These are phyloP conservation scores for Phytophthora sansomeana DNA, from an alignment of 352 stramenopile genomes.

Conservation along the genomic window DNA sequence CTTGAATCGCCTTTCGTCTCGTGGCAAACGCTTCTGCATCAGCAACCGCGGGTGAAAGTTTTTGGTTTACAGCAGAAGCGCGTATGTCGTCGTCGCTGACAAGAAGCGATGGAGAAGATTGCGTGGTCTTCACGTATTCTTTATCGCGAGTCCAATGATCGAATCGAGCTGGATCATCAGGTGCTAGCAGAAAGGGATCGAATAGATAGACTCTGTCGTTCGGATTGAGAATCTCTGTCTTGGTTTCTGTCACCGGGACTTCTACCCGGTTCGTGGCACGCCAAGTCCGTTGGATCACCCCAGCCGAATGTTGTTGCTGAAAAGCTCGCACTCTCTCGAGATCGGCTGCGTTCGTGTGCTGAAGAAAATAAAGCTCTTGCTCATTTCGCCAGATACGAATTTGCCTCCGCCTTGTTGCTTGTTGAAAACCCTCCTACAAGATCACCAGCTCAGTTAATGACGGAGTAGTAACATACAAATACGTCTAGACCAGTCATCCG, in stretches of 20 bases:
- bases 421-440: conserved; percentile 51
- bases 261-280: conserved; percentile 7
- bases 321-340: conserved; percentile 56
- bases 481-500: conserved; percentile 12
- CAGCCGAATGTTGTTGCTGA: conserved; percentile 48
- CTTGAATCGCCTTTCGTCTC: conserved; percentile 37
- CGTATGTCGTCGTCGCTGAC: conserved; percentile 9
- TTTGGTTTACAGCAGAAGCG: not conserved
- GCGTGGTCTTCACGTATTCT: not conserved
- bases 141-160: conserved; percentile 18
- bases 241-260: not conserved
- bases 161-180: not conserved
- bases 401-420: conserved; percentile 53
- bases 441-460: not conserved
- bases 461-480: conserved; percentile 4
- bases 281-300: conserved; percentile 60
- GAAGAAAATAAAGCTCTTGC: conserved; percentile 74
- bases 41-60: conserved; percentile 7
- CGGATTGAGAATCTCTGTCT: conserved; percentile 8
- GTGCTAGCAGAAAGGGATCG: conserved; percentile 38
- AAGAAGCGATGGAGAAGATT: conserved; percentile 12
- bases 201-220: conserved; percentile 44
- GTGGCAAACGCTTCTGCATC: conserved; percentile 30
- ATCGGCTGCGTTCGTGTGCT: conserved; percentile 57
- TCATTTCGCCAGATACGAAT: conserved; percentile 68